Conservation (phyloP, 2,329 filamentous ascomycete genomes). For the Clonostachys sp. region DNA sequence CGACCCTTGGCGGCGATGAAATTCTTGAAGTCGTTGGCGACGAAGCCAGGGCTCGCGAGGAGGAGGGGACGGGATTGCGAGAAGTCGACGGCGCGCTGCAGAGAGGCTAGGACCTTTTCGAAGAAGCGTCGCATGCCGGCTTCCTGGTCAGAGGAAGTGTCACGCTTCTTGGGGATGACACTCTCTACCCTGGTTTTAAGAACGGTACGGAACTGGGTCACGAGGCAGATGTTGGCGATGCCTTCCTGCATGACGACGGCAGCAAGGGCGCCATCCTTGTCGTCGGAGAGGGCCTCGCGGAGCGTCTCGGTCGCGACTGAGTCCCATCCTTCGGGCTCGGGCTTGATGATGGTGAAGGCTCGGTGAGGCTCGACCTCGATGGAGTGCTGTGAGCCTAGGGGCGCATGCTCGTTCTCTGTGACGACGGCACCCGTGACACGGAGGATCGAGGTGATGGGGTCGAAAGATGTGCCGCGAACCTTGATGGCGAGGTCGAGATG, state of each 20-base stretch:
- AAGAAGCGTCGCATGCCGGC: slow-evolving; percentile 73
- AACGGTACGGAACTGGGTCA: slow-evolving; percentile 76
- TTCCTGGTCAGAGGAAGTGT: slow-evolving; percentile 59
- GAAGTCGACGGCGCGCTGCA: slow-evolving; percentile 77
- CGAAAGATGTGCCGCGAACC: slow-evolving; percentile 54
- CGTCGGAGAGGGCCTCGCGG: slow-evolving; percentile 71
- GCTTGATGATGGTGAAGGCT: slow-evolving; percentile 85
- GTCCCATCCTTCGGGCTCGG: slow-evolving; percentile 79
- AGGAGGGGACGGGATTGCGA: slow-evolving; percentile 66
- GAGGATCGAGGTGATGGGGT: slow-evolving; percentile 48
- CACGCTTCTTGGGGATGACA: slow-evolving; percentile 62
- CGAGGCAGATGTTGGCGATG: slow-evolving; percentile 75
- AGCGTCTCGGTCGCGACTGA: slow-evolving; percentile 78
- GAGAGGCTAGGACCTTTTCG: slow-evolving; percentile 67
- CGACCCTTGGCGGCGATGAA: slow-evolving; percentile 61
- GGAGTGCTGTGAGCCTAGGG: slow-evolving; percentile 53
- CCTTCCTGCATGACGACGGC: slow-evolving; percentile 94
- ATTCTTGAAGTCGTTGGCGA: slow-evolving; percentile 73
- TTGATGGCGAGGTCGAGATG: slow-evolving; percentile 53
- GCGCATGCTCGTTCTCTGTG: slow-evolving; percentile 47
- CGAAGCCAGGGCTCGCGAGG: slow-evolving; percentile 85
- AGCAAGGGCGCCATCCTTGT: slow-evolving; percentile 76
- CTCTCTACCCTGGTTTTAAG: slow-evolving; percentile 60
- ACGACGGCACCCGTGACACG: slow-evolving; percentile 51
- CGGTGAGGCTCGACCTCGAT: slow-evolving; percentile 82